Evolutionary conservation across 1,284 basidiomycete genomes (phyloP).

Genomic region (Rhodotorula glutinis): DNA sequence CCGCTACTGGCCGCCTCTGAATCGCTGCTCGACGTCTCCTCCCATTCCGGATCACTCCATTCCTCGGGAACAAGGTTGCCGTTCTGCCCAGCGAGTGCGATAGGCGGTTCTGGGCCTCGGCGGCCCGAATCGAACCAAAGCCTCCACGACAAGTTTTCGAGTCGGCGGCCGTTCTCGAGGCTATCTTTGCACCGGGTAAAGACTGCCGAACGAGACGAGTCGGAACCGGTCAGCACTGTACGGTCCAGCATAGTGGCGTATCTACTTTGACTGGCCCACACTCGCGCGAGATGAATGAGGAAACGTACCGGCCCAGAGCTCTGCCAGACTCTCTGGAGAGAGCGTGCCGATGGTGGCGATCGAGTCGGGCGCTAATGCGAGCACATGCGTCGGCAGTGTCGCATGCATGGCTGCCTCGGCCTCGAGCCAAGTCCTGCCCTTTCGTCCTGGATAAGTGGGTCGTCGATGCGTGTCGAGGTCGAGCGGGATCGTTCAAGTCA

Average conservation of each 20-base stretch:
- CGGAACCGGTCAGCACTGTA: too few species aligned
- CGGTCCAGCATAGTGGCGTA: too few species aligned
- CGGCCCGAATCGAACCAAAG: conserved; percentile 60
- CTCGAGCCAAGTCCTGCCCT: too few species aligned
- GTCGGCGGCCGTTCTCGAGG: conserved; percentile 67
- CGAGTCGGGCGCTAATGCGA: conserved; percentile 38
- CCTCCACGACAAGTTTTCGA: conserved; percentile 83
- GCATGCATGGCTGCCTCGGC: conserved; percentile 15
- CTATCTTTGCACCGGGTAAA: conserved; percentile 78
- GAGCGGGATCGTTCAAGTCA: too few species aligned
- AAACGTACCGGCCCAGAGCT: conserved; percentile 37
- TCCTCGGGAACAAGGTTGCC: background rate
- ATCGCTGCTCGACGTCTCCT: conserved; percentile 24
- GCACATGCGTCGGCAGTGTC: conserved; percentile 18
- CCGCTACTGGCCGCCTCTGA: background rate
- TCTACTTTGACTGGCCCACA: too few species aligned
- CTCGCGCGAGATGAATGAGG: too few species aligned
- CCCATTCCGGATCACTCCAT: conserved; percentile 36
- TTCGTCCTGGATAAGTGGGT: too few species aligned
- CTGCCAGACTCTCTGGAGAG: conserved; percentile 28
- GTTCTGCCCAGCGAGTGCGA: background rate
- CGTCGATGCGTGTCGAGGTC: too few species aligned
- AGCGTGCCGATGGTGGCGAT: conserved; percentile 36
- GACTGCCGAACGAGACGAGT: conserved; percentile 53
- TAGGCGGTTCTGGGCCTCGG: conserved; percentile 8